These are phyloP conservation scores for Globisporangium alternatum DNA, from an alignment of 352 stramenopile genomes.

Conservation along the genomic window DNA sequence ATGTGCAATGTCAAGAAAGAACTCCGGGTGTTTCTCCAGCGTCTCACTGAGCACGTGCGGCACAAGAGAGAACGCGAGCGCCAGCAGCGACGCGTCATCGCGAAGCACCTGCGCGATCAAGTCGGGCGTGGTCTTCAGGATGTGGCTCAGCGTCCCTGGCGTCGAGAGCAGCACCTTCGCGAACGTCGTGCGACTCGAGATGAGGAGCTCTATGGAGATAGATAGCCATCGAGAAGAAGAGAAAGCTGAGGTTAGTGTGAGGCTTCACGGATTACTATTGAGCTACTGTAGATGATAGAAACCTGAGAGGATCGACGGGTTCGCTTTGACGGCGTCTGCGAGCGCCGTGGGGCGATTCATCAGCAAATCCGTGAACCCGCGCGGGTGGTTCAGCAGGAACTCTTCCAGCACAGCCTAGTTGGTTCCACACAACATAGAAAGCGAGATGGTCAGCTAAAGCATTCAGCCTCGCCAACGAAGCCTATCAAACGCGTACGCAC, in stretches of 20 bases:
- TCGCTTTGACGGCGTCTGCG: conserved; percentile 42
- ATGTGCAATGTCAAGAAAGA: conserved; percentile 68
- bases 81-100: conserved; percentile 42
- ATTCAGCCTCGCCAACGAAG: too few species aligned
- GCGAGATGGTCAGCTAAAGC: not conserved
- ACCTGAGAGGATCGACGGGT: conserved; percentile 58
- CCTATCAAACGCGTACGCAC: conserved; percentile 28
- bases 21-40: conserved; percentile 59
- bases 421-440: not conserved
- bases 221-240: not conserved
- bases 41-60: conserved; percentile 58
- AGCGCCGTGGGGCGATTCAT: conserved; percentile 52
- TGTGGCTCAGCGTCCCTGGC: conserved; percentile 40
- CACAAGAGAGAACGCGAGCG: conserved; percentile 45
- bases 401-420: conserved; percentile 57
- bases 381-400: conserved; percentile 62
- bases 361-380: conserved; percentile 53
- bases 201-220: conserved; percentile 30
- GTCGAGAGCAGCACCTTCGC: conserved; percentile 39
- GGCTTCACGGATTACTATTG: not conserved
- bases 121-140: conserved; percentile 52
- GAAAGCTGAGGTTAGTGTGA: not conserved
- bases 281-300: not conserved
- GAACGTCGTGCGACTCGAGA: conserved; percentile 38
- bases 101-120: conserved; percentile 45